Evolutionary conservation across 345 rosid species (phyloP).

Genomic region (Isatis tinctoria): DNA sequence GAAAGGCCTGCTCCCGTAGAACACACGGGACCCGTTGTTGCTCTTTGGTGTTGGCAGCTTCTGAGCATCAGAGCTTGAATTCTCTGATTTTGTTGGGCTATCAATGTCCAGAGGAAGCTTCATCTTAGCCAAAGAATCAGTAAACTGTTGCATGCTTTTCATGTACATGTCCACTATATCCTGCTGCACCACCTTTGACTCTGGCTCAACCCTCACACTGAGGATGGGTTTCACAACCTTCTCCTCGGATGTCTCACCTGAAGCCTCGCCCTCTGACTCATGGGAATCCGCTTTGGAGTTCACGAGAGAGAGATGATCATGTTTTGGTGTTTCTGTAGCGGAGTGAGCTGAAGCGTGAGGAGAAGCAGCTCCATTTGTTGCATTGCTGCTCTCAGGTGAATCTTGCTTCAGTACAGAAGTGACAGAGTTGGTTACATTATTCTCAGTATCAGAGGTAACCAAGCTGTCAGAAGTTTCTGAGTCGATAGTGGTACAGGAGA

Average conservation of each 20-base stretch:
- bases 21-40: slow-evolving; percentile 83
- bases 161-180: slow-evolving; percentile 96
- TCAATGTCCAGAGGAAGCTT: slow-evolving; percentile 92
- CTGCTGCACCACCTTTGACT: slow-evolving; percentile 82
- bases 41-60: slow-evolving; percentile 61
- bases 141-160: slow-evolving; percentile 99
- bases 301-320: slow-evolving; percentile 41
- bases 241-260: slow-evolving; percentile 44
- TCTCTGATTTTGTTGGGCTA: slow-evolving; percentile 68
- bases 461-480: slow-evolving; percentile 69
- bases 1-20: slow-evolving; percentile 96
- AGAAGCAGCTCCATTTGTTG: slow-evolving; percentile 72
- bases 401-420: slow-evolving; percentile 51
- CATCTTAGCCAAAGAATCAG: slow-evolving; percentile 99
- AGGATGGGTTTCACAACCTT: slow-evolving; percentile 45
- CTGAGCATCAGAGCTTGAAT: slow-evolving; percentile 75
- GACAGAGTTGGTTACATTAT: slow-evolving; percentile 45
- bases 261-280: slow-evolving; percentile 45
- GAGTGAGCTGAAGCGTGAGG: slow-evolving; percentile 65
- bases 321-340: slow-evolving; percentile 40
- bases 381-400: slow-evolving; percentile 79
- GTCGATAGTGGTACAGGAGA: slow-evolving; percentile 51
- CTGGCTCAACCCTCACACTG: slow-evolving; percentile 60
- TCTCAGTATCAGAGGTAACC: slow-evolving; percentile 52
- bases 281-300: slow-evolving; percentile 38